phyloP scores from a whole-genome alignment of 257 asterid species.

The Orobanche coerulescens region DNA sequence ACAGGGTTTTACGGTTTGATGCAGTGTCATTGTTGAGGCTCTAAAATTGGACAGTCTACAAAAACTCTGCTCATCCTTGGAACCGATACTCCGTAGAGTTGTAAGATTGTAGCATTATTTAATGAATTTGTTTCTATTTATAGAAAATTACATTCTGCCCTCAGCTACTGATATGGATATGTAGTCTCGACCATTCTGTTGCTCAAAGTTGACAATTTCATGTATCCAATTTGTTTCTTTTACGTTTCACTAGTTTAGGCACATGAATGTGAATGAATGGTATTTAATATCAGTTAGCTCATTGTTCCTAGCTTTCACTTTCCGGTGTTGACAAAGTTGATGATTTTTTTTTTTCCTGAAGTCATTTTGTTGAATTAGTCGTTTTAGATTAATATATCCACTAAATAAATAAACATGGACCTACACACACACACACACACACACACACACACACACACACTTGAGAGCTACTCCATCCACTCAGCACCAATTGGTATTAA shows the following conservation, averaged over 20 bases:
- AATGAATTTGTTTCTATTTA: constrained; percentile 5
- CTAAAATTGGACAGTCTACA: constrained; percentile 90
- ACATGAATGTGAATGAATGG: not conserved
- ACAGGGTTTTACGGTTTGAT: constrained; percentile 29
- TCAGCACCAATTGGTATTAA: too few relatives aligned
- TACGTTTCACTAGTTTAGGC: not conserved
- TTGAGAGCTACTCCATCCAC: too few relatives aligned
- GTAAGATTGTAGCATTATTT: constrained; percentile 46
- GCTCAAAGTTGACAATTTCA: not conserved
- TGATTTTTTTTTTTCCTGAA: not conserved
- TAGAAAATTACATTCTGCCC: not conserved
- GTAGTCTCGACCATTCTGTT: not conserved
- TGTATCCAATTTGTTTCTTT: not conserved
- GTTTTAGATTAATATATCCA: too few relatives aligned
- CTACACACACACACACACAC: too few relatives aligned
- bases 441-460: too few relatives aligned
- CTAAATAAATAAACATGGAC: too few relatives aligned
- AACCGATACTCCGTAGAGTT: constrained; percentile 93
- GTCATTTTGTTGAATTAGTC: not conserved
- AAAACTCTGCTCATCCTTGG: constrained; percentile 91
- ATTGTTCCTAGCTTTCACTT: not conserved
- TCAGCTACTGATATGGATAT: not conserved
- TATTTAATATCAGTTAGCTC: not conserved
- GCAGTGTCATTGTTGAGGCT: constrained; percentile 97
- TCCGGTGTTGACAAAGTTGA: not conserved